These are phyloP conservation scores for Zymoseptoria tritici DNA, from an alignment of 2,329 filamentous ascomycete species.

Conservation along the genomic window DNA sequence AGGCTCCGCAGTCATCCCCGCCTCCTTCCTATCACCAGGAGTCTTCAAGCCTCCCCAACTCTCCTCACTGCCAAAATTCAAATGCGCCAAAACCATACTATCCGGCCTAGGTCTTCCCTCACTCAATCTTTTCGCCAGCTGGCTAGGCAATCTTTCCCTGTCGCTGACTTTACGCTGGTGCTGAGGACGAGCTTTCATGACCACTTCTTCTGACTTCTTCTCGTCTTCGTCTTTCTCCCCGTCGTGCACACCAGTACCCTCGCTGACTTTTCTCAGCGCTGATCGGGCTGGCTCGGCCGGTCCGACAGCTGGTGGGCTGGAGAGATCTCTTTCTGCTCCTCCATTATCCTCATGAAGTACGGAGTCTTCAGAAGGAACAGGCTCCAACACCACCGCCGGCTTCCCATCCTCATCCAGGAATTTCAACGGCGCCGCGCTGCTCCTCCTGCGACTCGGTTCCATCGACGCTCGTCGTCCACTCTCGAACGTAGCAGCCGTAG, in stretches of 20 bases:
- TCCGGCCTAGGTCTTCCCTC: background rate
- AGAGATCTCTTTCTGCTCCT: background rate
- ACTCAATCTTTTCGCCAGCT: slow-evolving; percentile 6
- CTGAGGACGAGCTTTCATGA: slow-evolving; percentile 6
- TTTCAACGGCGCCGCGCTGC: slow-evolving; percentile 3
- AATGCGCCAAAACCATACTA: slow-evolving; percentile 1
- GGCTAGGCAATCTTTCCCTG: slow-evolving; percentile 20
- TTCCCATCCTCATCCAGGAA: slow-evolving; percentile 1
- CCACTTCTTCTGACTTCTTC: background rate
- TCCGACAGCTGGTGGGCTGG: background rate
- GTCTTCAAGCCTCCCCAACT: background rate
- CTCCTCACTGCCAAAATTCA: slow-evolving; percentile 1
- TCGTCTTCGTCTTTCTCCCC: background rate
- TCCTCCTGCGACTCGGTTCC: slow-evolving; percentile 6
- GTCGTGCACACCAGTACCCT: background rate
- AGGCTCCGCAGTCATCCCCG: background rate
- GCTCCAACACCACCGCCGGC: slow-evolving; percentile 2
- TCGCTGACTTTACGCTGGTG: slow-evolving; percentile 20
- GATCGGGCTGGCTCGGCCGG: background rate
- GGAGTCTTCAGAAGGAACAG: slow-evolving; percentile 1
- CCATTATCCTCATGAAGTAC: background rate
- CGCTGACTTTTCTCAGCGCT: background rate
- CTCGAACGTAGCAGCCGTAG: slow-evolving; percentile 13
- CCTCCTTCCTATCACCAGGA: background rate
- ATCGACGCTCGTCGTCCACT: slow-evolving; percentile 6